Evolutionary conservation across 2,329 filamentous ascomycete genomes (phyloP).

Genomic region (Apiospora malaysiana): DNA sequence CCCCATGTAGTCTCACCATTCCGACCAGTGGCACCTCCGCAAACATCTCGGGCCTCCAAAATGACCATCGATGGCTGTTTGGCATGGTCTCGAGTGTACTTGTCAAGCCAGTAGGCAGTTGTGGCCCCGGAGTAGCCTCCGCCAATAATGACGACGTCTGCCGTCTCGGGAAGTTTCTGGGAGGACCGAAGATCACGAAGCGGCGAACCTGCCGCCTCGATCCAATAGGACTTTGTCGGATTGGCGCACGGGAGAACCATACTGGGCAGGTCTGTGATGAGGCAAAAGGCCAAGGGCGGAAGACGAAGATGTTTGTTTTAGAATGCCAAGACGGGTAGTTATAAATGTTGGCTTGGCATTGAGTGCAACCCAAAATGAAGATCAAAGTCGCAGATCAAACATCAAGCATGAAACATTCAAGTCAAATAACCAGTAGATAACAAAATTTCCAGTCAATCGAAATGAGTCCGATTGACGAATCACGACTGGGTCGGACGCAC

Average conservation of each 20-base stretch:
- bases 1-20: conserved; percentile 28
- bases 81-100: conserved; percentile 29
- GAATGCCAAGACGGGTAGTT: background rate
- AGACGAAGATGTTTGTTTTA: background rate
- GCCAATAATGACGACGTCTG: conserved; percentile 34
- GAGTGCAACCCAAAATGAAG: too few relatives aligned
- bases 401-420: too few relatives aligned
- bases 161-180: conserved; percentile 25
- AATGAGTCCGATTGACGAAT: background rate
- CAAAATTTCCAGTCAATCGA: background rate
- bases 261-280: background rate
- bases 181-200: conserved; percentile 26
- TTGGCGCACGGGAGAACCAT: conserved; percentile 30
- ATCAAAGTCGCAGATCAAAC: too few relatives aligned
- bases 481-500: background rate
- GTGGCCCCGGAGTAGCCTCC: conserved; percentile 35
- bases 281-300: too few relatives aligned
- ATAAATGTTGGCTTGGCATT: background rate
- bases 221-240: conserved; percentile 30
- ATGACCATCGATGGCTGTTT: conserved; percentile 28
- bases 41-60: conserved; percentile 30
- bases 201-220: conserved; percentile 27
- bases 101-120: conserved; percentile 38
- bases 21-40: conserved; percentile 32
- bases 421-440: too few relatives aligned